These are phyloP conservation scores for Nelumbo lutea DNA, from an alignment of 164 flowering plant species.

Conservation along the genomic window DNA sequence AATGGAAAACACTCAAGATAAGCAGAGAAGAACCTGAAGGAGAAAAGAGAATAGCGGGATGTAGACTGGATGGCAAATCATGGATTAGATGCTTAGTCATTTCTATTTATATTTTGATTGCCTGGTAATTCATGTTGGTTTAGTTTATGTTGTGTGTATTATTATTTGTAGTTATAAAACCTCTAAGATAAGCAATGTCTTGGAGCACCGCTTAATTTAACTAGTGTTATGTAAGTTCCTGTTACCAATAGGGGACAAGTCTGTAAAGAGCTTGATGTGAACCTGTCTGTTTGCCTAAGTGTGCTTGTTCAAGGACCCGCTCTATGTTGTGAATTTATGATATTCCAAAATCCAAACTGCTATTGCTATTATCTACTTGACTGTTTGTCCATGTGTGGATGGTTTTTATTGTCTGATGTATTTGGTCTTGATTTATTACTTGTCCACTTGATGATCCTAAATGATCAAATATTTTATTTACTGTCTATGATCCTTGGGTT, in stretches of 20 bases:
- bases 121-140: slow-evolving; percentile 11
- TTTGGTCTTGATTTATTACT: too few relatives aligned
- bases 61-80: slow-evolving; percentile 8
- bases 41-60: background rate
- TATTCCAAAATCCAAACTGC: too few relatives aligned
- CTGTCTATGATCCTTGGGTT: too few relatives aligned
- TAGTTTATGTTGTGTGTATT: background rate
- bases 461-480: too few relatives aligned
- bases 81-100: slow-evolving; percentile 12
- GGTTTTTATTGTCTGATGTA: too few relatives aligned
- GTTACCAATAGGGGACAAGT: slow-evolving; percentile 3
- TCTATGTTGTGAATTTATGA: too few relatives aligned
- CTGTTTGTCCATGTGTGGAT: too few relatives aligned
- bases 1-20: slow-evolving; percentile 1
- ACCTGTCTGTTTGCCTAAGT: background rate
- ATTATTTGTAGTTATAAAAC: background rate
- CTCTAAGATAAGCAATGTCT: background rate
- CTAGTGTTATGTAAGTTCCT: slow-evolving; percentile 6
- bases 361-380: too few relatives aligned
- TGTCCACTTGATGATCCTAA: too few relatives aligned
- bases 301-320: background rate
- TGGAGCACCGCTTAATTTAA: background rate
- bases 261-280: slow-evolving; percentile 8
- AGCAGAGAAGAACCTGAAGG: slow-evolving; percentile 3
- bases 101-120: slow-evolving; percentile 13